Percentiles rank a stretch among this genome's conserved stretches.
phyloP scores from a whole-genome alignment of 306 rosid genomes.

The Acacia acuminata region DNA sequence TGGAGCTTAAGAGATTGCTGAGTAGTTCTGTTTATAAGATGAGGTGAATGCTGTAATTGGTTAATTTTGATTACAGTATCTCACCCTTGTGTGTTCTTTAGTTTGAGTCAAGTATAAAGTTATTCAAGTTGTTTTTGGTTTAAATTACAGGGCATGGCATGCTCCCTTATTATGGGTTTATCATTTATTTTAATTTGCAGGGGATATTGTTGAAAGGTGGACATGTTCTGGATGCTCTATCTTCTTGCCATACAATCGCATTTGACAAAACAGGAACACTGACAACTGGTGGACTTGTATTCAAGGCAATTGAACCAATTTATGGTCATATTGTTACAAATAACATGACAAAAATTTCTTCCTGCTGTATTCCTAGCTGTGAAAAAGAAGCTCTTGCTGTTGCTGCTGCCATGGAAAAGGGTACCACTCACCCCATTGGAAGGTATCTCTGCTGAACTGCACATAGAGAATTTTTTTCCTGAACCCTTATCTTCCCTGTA shows the following conservation, averaged over 20 bases:
- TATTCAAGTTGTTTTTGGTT: background rate
- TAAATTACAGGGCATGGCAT: background rate
- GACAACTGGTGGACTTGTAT: slow-evolving; percentile 89
- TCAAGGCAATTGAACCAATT: slow-evolving; percentile 95
- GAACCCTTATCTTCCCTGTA: background rate
- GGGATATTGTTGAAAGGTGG: slow-evolving; percentile 98
- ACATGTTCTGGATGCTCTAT: slow-evolving; percentile 91
- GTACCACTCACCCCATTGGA: slow-evolving; percentile 97
- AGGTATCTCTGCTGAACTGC: slow-evolving; percentile 57
- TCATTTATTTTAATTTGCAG: slow-evolving; percentile 44
- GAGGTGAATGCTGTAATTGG: slow-evolving; percentile 4
- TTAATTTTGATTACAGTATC: slow-evolving; percentile 6
- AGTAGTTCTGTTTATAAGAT: slow-evolving; percentile 21
- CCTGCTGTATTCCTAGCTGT: slow-evolving; percentile 91
- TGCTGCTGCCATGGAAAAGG: slow-evolving; percentile 99
- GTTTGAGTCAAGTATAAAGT: slow-evolving; percentile 22
- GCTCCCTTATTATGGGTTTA: slow-evolving; percentile 19
- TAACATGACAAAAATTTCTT: slow-evolving; percentile 42
- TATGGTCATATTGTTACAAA: slow-evolving; percentile 65
- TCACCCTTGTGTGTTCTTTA: slow-evolving; percentile 4
- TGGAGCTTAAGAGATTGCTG: background rate
- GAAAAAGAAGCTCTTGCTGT: slow-evolving; percentile 99
- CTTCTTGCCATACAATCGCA: slow-evolving; percentile 91
- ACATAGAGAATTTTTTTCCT: slow-evolving; percentile 27
- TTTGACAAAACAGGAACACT: slow-evolving; percentile 98